Conservation (phyloP, 768 basidiomycete genomes). For the Leccinum incarnatum region DNA sequence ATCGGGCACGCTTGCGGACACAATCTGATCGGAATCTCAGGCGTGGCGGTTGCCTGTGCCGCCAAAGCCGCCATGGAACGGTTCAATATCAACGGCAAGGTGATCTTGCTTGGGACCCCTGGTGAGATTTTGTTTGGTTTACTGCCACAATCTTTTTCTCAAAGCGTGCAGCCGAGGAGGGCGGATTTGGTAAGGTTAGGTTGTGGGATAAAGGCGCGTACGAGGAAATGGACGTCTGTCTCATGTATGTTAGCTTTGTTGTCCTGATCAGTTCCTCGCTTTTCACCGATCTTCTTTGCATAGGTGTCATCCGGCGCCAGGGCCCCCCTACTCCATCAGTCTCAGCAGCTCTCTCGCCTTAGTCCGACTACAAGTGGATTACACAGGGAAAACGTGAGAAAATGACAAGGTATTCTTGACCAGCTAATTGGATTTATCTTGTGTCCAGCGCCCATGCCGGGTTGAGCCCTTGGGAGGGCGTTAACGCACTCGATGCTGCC, state of each 20-base stretch:
- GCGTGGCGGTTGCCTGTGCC: slow-evolving; percentile 70
- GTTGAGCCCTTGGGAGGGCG: slow-evolving; percentile 81
- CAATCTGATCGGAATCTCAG: slow-evolving; percentile 76
- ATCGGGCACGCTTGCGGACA: slow-evolving; percentile 80
- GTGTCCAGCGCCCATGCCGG: slow-evolving; percentile 69
- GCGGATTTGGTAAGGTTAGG: slow-evolving; percentile 67
- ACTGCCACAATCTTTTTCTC: not conserved
- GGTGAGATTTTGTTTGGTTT: slow-evolving; percentile 39
- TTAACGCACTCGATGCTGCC: slow-evolving; percentile 84
- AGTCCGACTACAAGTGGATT: slow-evolving; percentile 59
- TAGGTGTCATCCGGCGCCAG: slow-evolving; percentile 83
- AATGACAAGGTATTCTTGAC: not conserved
- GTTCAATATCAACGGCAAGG: slow-evolving; percentile 31
- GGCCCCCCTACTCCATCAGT: slow-evolving; percentile 66
- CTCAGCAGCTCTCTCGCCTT: slow-evolving; percentile 64
- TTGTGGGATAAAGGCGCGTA: slow-evolving; percentile 71
- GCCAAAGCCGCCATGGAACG: slow-evolving; percentile 62
- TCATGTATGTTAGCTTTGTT: slow-evolving; percentile 50
- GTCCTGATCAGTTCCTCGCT: not conserved
- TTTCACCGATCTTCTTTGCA: not conserved
- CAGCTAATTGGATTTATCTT: not conserved
- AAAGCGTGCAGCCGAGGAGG: slow-evolving; percentile 62
- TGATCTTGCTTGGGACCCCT: slow-evolving; percentile 75
- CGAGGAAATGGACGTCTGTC: slow-evolving; percentile 70
- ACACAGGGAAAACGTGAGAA: slow-evolving; percentile 67